Conservation (phyloP, 768 basidiomycete species). For the Suillus discolor region DNA sequence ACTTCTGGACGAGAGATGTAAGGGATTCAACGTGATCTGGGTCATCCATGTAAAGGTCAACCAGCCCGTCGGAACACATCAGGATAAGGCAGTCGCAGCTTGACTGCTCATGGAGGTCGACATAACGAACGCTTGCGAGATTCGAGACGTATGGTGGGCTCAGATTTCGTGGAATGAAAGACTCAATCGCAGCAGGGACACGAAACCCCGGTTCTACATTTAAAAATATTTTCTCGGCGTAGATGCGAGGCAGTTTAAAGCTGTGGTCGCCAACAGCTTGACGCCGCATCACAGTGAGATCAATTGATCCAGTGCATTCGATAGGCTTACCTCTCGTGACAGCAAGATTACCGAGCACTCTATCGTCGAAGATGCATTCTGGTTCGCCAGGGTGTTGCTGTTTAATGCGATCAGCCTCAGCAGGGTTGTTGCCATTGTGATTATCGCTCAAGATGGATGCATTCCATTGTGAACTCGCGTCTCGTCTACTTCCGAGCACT, state of each 20-base stretch:
- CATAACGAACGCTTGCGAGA: conserved; percentile 44
- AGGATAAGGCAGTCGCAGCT: conserved; percentile 39
- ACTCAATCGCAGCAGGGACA: conserved; percentile 37
- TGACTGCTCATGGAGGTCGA: conserved; percentile 30
- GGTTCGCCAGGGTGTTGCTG: conserved; percentile 49
- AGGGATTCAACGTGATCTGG: conserved; percentile 27
- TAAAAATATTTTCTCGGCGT: conserved; percentile 48
- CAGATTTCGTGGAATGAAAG: conserved; percentile 44
- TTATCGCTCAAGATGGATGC: conserved; percentile 39
- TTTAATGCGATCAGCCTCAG: conserved; percentile 43
- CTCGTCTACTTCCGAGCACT: conserved; percentile 40
- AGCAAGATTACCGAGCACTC: conserved; percentile 57
- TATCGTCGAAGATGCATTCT: conserved; percentile 45
- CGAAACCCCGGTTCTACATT: conserved; percentile 42
- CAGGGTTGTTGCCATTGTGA: conserved; percentile 49
- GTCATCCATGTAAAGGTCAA: conserved; percentile 32
- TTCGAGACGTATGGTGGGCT: conserved; percentile 59
- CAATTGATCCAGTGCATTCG: not conserved
- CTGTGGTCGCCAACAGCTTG: conserved; percentile 55
- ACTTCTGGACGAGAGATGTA: conserved; percentile 28
- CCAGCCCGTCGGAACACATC: conserved; percentile 55
- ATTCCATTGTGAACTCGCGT: conserved; percentile 29
- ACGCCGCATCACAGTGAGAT: not conserved
- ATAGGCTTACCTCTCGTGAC: conserved; percentile 27
- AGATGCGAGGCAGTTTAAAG: conserved; percentile 54